phyloP scores from a whole-genome alignment of 2,329 filamentous ascomycete species.

The Phyllosticta citriasiana region DNA sequence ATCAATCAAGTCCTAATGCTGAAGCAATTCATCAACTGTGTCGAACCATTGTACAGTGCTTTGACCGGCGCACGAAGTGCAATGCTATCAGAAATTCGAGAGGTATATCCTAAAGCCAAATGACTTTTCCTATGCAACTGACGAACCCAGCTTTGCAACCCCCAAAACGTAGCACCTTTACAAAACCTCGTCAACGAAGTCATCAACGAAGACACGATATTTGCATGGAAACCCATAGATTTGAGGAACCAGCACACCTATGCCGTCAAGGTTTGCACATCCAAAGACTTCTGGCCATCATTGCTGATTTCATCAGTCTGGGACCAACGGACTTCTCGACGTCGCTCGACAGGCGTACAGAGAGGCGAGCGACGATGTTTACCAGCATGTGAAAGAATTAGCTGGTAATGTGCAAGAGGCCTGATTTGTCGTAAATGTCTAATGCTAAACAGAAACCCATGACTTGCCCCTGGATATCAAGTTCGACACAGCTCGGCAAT shows the following conservation, averaged over 20 bases:
- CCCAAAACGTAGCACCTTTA: constrained; percentile 51
- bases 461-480: constrained; percentile 56
- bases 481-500: constrained; percentile 68
- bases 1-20: constrained; percentile 81
- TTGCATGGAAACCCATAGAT: constrained; percentile 70
- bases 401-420: constrained; percentile 40
- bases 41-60: constrained; percentile 58
- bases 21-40: constrained; percentile 66
- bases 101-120: constrained; percentile 28
- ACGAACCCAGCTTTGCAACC: constrained; percentile 48
- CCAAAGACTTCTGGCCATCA: background rate
- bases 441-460: constrained; percentile 32
- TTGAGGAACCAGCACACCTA: constrained; percentile 83
- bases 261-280: constrained; percentile 57
- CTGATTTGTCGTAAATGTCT: constrained; percentile 1
- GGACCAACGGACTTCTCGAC: constrained; percentile 76
- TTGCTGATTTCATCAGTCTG: constrained; percentile 43
- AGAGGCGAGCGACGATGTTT: constrained; percentile 70
- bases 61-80: constrained; percentile 54
- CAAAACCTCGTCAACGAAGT: constrained; percentile 54
- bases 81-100: constrained; percentile 57
- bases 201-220: constrained; percentile 74
- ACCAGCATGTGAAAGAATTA: constrained; percentile 58
- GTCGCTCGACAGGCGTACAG: constrained; percentile 84
- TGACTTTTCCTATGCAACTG: background rate